These are phyloP conservation scores for Diaporthe australafricana DNA, from an alignment of 2,329 filamentous ascomycete species.

Conservation along the genomic window DNA sequence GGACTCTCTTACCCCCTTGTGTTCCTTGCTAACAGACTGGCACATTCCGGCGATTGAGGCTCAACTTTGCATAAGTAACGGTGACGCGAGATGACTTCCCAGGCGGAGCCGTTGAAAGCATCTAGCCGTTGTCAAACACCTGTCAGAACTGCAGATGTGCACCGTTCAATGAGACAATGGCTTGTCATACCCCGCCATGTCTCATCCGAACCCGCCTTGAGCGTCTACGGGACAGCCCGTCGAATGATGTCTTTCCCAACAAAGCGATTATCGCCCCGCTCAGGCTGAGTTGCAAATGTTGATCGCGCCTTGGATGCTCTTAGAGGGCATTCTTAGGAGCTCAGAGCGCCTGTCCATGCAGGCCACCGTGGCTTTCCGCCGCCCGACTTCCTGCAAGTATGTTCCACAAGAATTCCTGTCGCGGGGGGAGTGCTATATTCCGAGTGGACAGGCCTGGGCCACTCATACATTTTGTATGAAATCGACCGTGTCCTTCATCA, in stretches of 20 bases:
- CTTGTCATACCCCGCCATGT: slow-evolving; percentile 25
- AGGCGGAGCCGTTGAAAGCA: slow-evolving; percentile 38
- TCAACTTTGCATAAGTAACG: not conserved
- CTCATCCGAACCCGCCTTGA: slow-evolving; percentile 7
- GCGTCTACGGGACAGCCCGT: slow-evolving; percentile 7
- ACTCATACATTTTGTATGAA: not conserved
- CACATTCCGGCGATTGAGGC: slow-evolving; percentile 8
- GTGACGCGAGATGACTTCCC: not conserved
- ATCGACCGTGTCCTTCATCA: not conserved
- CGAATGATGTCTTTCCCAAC: slow-evolving; percentile 24
- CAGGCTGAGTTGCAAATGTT: not conserved
- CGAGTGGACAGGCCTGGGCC: slow-evolving; percentile 1
- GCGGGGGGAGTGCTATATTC: not conserved
- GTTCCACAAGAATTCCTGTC: slow-evolving; percentile 15
- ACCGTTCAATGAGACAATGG: slow-evolving; percentile 25
- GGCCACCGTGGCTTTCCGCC: slow-evolving; percentile 7
- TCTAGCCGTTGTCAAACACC: slow-evolving; percentile 29
- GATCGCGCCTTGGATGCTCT: not conserved
- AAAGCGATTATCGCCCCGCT: slow-evolving; percentile 17
- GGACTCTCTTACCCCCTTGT: not conserved
- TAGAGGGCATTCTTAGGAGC: not conserved
- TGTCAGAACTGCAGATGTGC: slow-evolving; percentile 35
- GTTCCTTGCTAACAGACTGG: not conserved
- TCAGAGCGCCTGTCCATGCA: not conserved
- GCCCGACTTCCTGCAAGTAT: slow-evolving; percentile 1